Evolutionary conservation across 805 yeast genomes (phyloP).

Genomic region (Myxozyma melibiosi): DNA sequence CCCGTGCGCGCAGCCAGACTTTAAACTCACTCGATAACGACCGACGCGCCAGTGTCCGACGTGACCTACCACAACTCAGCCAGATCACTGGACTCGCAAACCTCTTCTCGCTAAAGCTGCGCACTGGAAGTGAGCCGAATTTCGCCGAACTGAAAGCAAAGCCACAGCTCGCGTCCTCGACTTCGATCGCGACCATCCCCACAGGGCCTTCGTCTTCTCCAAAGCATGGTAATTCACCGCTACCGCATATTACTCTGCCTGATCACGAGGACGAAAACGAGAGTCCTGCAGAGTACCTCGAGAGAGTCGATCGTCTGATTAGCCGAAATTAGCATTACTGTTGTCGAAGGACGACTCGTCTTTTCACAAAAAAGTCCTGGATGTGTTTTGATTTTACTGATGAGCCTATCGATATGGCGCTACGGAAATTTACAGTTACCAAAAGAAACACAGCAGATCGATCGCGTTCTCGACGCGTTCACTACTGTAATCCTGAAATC

Average conservation of each 20-base stretch:
- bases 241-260: slow-evolving; percentile 23
- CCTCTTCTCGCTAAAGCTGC: slow-evolving; percentile 19
- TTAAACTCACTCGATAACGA: slow-evolving; percentile 26
- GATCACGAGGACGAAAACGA: slow-evolving; percentile 37
- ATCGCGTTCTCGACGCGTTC: slow-evolving; percentile 63
- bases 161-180: neutral
- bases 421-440: slow-evolving; percentile 68
- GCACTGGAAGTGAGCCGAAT: slow-evolving; percentile 31
- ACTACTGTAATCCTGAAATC: slow-evolving; percentile 46
- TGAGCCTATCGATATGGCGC: slow-evolving; percentile 66
- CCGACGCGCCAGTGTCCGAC: neutral
- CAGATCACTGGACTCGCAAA: slow-evolving; percentile 18
- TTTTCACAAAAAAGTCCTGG: slow-evolving; percentile 39
- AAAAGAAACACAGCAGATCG: slow-evolving; percentile 75
- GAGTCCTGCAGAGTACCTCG: slow-evolving; percentile 42
- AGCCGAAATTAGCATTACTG: slow-evolving; percentile 37
- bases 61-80: slow-evolving; percentile 4
- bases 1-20: slow-evolving; percentile 29
- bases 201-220: slow-evolving; percentile 5
- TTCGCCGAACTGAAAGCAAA: slow-evolving; percentile 15
- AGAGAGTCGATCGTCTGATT: slow-evolving; percentile 35
- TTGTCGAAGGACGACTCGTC: slow-evolving; percentile 41
- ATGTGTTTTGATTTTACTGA: slow-evolving; percentile 48
- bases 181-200: neutral
- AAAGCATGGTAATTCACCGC: neutral